Evolutionary conservation across 768 basidiomycete species (phyloP), one percentile per base, ranked within the genome.

Genomic region (Tephrocybe sp.): DNA sequence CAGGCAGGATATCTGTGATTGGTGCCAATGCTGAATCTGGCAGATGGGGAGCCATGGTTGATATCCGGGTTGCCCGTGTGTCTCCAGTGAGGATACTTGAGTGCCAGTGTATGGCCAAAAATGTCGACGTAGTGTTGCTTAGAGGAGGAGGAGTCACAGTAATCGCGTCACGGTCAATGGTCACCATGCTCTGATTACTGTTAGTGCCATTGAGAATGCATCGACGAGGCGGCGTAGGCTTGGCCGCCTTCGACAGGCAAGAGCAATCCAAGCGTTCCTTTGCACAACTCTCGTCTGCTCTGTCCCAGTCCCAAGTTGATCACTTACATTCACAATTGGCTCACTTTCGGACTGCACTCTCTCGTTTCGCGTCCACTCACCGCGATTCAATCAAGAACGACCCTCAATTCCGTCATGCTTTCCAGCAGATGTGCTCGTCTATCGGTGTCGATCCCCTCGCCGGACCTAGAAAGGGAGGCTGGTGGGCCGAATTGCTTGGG

Each of bases 391-490:
- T 99, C 62, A 80, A 82, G 49, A 74, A 75, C 43, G 88, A 95
- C 57, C 92, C 95, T 1, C 76, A 79, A 3, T 94, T 99, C 65
- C 79, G 97, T 3, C 88, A 87, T 74, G 87, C 83, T 16, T 98
- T 98, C 69, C 91, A 94, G 57, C 87, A 91, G 50, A 97, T 99
- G 92, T 99, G 97, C 64, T 80, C 88, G 2, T 84, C 87, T 13
- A 90, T 99, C 48, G 93, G 93, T 25, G 92, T 99, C 19, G 97
- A 98, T 64, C 94, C 95, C 1, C 80, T 97, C 18, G 87, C 90
- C 1, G 92, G 91, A 0, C 88, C 90, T 1, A 72, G 86, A 34
- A 83, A 83, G 59, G 90, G 89, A 30, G 91, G 92, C 2, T 90
- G 91, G 83, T 97, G 93, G 91, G 85, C 87, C 2, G 93, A 94